Conservation (phyloP, 352 stramenopile species). For the Nothophytophthora sp. region DNA sequence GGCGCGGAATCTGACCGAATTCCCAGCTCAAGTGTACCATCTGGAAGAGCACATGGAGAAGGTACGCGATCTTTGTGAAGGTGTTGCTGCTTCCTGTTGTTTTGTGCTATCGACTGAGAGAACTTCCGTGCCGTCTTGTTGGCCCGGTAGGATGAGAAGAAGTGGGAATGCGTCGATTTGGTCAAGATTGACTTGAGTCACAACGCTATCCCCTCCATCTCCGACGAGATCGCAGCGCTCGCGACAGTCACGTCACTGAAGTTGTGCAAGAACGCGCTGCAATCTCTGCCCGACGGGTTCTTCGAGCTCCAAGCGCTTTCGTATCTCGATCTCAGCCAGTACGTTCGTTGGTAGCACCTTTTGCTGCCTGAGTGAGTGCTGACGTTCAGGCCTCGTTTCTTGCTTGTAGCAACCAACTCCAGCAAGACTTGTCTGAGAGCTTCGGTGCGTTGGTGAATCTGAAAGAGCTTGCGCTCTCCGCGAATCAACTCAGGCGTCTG, state of each 20-base stretch:
- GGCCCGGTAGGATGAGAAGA: slow-evolving; percentile 67
- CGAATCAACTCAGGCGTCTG: slow-evolving; percentile 61
- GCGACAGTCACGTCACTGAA: slow-evolving; percentile 64
- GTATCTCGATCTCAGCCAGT: slow-evolving; percentile 81
- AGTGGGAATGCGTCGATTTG: slow-evolving; percentile 84
- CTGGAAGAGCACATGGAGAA: slow-evolving; percentile 83
- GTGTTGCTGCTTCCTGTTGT: not conserved
- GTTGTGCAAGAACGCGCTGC: slow-evolving; percentile 69
- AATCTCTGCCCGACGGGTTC: slow-evolving; percentile 56
- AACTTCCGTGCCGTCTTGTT: too few relatives aligned
- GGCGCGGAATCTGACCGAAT: slow-evolving; percentile 50
- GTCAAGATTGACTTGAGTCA: slow-evolving; percentile 83
- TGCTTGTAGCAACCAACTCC: slow-evolving; percentile 56
- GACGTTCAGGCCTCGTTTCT: not conserved
- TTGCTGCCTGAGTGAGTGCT: not conserved
- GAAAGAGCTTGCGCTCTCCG: slow-evolving; percentile 62
- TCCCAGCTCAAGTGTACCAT: slow-evolving; percentile 72
- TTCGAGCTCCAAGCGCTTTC: slow-evolving; percentile 61
- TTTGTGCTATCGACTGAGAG: not conserved
- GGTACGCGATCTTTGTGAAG: slow-evolving; percentile 9
- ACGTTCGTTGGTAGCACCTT: too few relatives aligned
- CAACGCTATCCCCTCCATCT: slow-evolving; percentile 62
- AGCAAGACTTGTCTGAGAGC: slow-evolving; percentile 50
- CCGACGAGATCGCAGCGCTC: slow-evolving; percentile 53
- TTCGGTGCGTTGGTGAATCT: slow-evolving; percentile 51